Evolutionary conservation across 2,329 filamentous ascomycete species (phyloP).

Genomic region (Arthrocladium fulminans): DNA sequence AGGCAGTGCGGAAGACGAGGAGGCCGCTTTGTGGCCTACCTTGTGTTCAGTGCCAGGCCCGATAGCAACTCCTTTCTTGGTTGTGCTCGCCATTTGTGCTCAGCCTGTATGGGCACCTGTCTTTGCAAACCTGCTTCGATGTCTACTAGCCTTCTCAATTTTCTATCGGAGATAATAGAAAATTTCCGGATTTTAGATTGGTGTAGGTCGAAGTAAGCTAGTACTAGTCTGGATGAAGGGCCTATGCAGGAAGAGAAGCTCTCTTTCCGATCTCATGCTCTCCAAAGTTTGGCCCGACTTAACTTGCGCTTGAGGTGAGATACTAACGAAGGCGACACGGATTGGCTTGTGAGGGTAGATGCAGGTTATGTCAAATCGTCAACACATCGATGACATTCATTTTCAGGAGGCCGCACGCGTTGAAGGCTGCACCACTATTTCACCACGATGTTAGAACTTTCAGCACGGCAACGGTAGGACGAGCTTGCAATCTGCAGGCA

Average conservation of each 20-base stretch:
- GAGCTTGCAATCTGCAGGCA: not conserved
- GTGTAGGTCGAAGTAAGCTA: not conserved
- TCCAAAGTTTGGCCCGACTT: not conserved
- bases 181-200: not conserved
- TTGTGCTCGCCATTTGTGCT: too few relatives aligned
- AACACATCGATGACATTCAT: not conserved
- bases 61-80: too few relatives aligned
- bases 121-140: too few relatives aligned
- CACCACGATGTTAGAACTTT: conserved; percentile 3
- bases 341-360: too few relatives aligned
- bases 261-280: not conserved
- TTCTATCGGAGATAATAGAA: too few relatives aligned
- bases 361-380: not conserved
- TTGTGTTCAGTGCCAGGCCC: too few relatives aligned
- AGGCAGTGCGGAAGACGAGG: not conserved
- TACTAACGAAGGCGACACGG: too few relatives aligned
- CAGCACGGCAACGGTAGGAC: not conserved
- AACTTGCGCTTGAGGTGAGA: too few relatives aligned
- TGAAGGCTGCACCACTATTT: not conserved
- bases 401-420: not conserved
- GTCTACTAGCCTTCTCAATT: too few relatives aligned
- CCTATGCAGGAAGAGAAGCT: not conserved
- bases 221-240: too few relatives aligned
- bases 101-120: too few relatives aligned
- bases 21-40: not conserved